Evolutionary conservation across 1,139 yeast genomes (phyloP), one percentile per base, ranked within the genome.

Genomic region (Hanseniaspora uvarum): DNA sequence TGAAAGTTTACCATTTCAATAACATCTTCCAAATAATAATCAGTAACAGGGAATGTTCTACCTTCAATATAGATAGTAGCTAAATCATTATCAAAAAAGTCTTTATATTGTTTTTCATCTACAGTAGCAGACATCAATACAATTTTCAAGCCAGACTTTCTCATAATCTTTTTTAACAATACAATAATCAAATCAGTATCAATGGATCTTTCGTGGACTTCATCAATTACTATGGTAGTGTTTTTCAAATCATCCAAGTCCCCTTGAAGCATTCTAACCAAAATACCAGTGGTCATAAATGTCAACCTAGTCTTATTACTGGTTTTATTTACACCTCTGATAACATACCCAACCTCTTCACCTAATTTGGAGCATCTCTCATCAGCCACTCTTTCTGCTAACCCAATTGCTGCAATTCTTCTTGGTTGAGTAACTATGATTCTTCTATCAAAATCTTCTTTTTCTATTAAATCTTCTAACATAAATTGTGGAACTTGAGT

Each of bases 61-160:
- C 98, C 98, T 63, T 83, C 87, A 55, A 92, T 88, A 64, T 88
- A 96, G 52, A 81, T 72, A 57, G 81, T 66, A 10, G 64, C 67
- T 31, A 71, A 55, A 3, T 65, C 65, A 5, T 69, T 60, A 4
- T 54, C 49, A 68, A 89, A 89, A 63, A 84, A 89, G 18, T 72
- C 70, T 53, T 76, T 72, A 68, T 88, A 89, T 26, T 78, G 73
- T n/a, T 74, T 73, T 1, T 81, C 77, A 61, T 87, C 86, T 50
- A 89, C 89, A 0, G 97, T 92, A 4, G 98, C 98, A 63, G 96
- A 86, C 97, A 92, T 92, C 52, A 92, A 72, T 8, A 92, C 75
- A 38, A 92, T 72, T 62, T 81, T 86, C 57, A 89, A 65, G 11
- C 23, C 34, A 14, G 48, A 41, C 2, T 79, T 73, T 46, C 70